Evolutionary conservation across 1,284 basidiomycete species (phyloP).

Genomic region (Ustilago vetiveriae): DNA sequence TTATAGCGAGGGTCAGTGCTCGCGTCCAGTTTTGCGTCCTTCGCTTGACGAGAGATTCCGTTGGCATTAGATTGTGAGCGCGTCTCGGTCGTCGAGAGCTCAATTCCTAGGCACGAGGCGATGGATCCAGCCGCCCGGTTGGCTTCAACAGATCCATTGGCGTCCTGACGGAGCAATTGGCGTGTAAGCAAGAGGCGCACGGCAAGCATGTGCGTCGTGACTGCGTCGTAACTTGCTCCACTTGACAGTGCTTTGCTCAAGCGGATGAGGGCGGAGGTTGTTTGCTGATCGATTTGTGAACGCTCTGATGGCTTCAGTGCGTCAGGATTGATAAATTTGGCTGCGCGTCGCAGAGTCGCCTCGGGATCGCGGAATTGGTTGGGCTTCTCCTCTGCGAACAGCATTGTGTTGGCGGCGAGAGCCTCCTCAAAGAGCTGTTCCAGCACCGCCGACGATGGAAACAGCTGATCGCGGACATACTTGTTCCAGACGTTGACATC

Average conservation of each 20-base stretch:
- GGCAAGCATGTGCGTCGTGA: slow-evolving; percentile 29
- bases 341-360: slow-evolving; percentile 39
- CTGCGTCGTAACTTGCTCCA: slow-evolving; percentile 9
- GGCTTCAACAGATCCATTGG: neutral
- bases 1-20: slow-evolving; percentile 33
- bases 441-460: slow-evolving; percentile 11
- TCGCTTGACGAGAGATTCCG: no score
- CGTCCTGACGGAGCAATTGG: neutral
- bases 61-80: no score
- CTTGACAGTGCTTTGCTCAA: slow-evolving; percentile 5
- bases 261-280: slow-evolving; percentile 4
- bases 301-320: slow-evolving; percentile 2
- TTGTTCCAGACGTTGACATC: slow-evolving; percentile 16
- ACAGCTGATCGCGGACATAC: slow-evolving; percentile 30
- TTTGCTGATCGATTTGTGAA: slow-evolving; percentile 1
- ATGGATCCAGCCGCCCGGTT: slow-evolving; percentile 9
- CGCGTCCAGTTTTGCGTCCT: slow-evolving; percentile 1
- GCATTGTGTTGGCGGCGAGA: slow-evolving; percentile 23
- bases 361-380: slow-evolving; percentile 59
- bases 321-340: slow-evolving; percentile 13
- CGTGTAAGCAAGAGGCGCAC: slow-evolving; percentile 25
- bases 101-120: slow-evolving; percentile 20
- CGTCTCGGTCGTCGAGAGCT: slow-evolving; percentile 7
- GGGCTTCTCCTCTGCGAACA: slow-evolving; percentile 54
- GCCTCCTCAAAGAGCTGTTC: slow-evolving; percentile 34